These are phyloP conservation scores for Acanthochlamys bracteata DNA, from an alignment of 106 monocot species.

Conservation along the genomic window DNA sequence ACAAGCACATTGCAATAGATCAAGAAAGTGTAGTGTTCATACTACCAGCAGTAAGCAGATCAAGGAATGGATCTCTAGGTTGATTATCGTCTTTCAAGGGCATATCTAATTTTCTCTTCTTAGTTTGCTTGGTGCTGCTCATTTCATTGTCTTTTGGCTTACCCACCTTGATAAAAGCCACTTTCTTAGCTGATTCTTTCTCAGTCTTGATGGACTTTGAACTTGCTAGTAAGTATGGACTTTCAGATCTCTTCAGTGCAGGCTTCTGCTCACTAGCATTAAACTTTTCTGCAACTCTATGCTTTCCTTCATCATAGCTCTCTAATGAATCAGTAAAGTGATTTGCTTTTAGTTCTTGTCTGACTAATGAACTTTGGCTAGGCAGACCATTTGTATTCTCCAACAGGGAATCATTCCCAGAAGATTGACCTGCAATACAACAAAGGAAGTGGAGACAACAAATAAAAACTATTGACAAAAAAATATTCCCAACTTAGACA, in stretches of 20 bases:
- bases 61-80: slow-evolving; percentile 11
- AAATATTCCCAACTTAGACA: too few relatives aligned
- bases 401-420: background rate
- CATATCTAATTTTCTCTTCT: slow-evolving; percentile 21
- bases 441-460: too few relatives aligned
- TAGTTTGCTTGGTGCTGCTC: slow-evolving; percentile 1
- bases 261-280: background rate
- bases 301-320: background rate
- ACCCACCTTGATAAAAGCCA: slow-evolving; percentile 46
- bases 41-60: slow-evolving; percentile 11
- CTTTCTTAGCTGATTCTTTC: slow-evolving; percentile 17
- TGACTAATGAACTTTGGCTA: too few relatives aligned
- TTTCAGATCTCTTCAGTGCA: slow-evolving; percentile 4
- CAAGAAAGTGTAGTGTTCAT: slow-evolving; percentile 6
- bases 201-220: background rate
- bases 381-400: background rate
- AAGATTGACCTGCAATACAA: background rate
- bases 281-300: background rate
- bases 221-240: background rate
- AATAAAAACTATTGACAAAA: too few relatives aligned
- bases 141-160: background rate
- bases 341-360: too few relatives aligned
- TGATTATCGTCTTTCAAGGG: background rate
- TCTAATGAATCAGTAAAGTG: too few relatives aligned
- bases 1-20: too few relatives aligned